Evolutionary conservation across 768 basidiomycete species (phyloP), one percentile per base, ranked within the genome.

Genomic region (Xanthoconium purpureum): DNA sequence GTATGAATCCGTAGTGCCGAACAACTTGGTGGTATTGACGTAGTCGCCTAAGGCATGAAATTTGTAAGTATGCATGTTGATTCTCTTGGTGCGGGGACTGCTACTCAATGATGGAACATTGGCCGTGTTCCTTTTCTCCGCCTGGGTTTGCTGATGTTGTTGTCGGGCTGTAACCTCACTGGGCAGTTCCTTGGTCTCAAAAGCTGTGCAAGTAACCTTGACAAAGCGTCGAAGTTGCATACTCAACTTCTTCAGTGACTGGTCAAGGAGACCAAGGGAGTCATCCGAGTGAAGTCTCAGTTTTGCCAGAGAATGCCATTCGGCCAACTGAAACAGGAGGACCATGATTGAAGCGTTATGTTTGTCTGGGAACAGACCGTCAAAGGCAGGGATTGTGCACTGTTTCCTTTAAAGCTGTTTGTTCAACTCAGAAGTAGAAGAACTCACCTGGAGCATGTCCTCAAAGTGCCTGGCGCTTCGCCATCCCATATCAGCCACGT

Each of bases 301-400:
- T 32, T 55, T 55, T 3, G 54, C 54, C 5, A 55, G 12, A 0
- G 48, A 20, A 29, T 55, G 54, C 48, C 54, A 55, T 37, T 55
- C 42, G 10, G 54, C 40, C 0, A 49, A 35, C 1, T 35, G 13
- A 12, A 49, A 55, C 0, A 75, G 45, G 1, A 77, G 55, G 3
- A 59, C 52, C 0, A 73, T 47, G 4, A 60, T 52, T 2, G 6
- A 20, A 17, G 13, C 7, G 1, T 74, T 56, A 30, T 74, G 61
- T 0, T 35, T 48, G 6, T 63, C 52, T 2, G 64, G 67, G 0
- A 78, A 62, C 0, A 80, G 66, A 3, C 71, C 74, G 5, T 78
- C 73, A 35, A 78, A 76, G 0, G 64, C 72, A 0, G 77, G 76
- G 3, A 77, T 65, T 0, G 72, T 61, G 47, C 73, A 74, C 75